These are phyloP conservation scores for Chrysosporium queenslandicum DNA, from an alignment of 2,329 filamentous ascomycete species.

Conservation along the genomic window DNA sequence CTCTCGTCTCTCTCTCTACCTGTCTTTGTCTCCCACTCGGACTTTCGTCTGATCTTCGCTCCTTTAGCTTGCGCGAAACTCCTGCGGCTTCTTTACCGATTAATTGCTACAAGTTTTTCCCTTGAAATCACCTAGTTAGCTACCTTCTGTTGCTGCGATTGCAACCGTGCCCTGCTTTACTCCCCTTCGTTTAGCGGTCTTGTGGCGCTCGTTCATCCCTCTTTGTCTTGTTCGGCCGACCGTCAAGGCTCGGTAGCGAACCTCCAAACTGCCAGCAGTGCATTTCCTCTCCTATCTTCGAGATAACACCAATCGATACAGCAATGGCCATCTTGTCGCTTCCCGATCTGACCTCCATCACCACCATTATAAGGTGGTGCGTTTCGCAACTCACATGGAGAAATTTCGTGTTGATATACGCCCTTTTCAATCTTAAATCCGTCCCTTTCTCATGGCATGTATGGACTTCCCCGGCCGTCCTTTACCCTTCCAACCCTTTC, in stretches of 20 bases:
- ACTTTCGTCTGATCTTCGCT: background rate
- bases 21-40: background rate
- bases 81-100: too few species aligned
- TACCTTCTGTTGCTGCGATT: too few species aligned
- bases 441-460: slow-evolving; percentile 68
- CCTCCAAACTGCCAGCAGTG: too few species aligned
- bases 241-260: too few species aligned
- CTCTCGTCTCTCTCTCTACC: background rate
- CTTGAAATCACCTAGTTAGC: too few species aligned
- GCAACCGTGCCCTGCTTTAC: too few species aligned
- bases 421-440: slow-evolving; percentile 60
- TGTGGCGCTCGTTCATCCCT: too few species aligned
- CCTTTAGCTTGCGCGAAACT: background rate
- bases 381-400: slow-evolving; percentile 23
- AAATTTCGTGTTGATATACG: slow-evolving; percentile 41
- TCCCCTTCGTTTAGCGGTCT: too few species aligned
- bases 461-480: slow-evolving; percentile 26
- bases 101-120: too few species aligned
- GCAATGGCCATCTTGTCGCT: slow-evolving; percentile 4
- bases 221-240: too few species aligned
- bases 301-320: background rate
- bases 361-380: background rate
- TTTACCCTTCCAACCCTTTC: background rate
- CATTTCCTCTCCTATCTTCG: too few species aligned
- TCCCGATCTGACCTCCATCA: background rate